Conservation (phyloP, 257 asterid species). For the Verbena officinalis region DNA sequence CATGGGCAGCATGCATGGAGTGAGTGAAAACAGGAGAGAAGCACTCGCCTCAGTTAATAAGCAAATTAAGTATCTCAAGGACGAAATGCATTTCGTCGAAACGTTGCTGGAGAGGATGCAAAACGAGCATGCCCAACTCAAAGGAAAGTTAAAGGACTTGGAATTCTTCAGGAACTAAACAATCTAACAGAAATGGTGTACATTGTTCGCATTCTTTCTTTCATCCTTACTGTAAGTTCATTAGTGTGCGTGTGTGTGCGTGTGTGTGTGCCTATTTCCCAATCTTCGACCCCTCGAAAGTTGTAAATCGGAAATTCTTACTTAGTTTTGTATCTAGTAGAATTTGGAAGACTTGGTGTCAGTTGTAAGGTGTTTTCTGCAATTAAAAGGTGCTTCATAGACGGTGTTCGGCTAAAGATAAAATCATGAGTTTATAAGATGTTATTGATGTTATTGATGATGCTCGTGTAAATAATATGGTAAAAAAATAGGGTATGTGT, state of each 20-base stretch:
- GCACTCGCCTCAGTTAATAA: constrained; percentile 45
- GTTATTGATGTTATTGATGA: too few species aligned
- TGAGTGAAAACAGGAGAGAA: constrained; percentile 46
- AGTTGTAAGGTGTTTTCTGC: too few species aligned
- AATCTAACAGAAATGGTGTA: constrained; percentile 29
- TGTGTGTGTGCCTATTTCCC: background rate
- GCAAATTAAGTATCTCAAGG: constrained; percentile 68
- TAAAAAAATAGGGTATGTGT: too few species aligned
- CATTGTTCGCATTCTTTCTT: constrained; percentile 23
- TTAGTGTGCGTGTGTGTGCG: background rate
- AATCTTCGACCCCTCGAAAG: background rate
- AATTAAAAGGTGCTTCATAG: too few species aligned
- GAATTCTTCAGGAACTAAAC: constrained; percentile 59
- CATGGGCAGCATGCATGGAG: constrained; percentile 34
- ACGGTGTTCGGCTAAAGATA: too few species aligned
- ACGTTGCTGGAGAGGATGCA: constrained; percentile 69
- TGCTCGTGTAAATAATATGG: too few species aligned
- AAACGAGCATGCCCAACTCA: constrained; percentile 62
- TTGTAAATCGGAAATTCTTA: background rate
- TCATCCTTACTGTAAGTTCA: background rate
- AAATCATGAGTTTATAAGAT: too few species aligned
- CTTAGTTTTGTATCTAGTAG: background rate
- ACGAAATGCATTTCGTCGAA: constrained; percentile 78
- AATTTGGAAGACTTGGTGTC: too few species aligned
- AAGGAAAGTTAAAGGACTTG: constrained; percentile 56